phyloP scores from a whole-genome alignment of 331 rosid species.

The Stylosanthes scabra region DNA sequence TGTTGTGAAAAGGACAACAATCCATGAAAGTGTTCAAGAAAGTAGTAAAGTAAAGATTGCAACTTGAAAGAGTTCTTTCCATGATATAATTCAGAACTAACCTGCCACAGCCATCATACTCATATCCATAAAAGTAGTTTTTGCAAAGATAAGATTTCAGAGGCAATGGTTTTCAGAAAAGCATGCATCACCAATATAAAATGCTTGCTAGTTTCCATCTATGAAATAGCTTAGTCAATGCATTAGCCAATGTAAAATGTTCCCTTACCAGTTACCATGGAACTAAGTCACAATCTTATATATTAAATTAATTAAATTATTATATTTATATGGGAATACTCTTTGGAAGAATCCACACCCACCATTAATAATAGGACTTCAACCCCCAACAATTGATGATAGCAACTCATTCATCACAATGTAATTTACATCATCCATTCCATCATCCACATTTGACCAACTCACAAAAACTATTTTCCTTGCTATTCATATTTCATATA shows the following conservation, averaged over 20 bases:
- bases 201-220: not conserved
- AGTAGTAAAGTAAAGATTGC: not conserved
- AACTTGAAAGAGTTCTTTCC: not conserved
- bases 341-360: not conserved
- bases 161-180: conserved; percentile 11
- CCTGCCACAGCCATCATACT: not conserved
- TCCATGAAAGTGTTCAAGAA: not conserved
- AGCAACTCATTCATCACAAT: not conserved
- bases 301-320: not conserved
- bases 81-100: not conserved
- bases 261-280: not conserved
- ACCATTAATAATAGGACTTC: not conserved
- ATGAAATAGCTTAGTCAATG: conserved; percentile 1
- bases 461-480: not conserved
- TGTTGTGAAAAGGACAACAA: not conserved
- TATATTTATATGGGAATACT: not conserved
- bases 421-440: no score
- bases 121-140: not conserved
- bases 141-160: not conserved
- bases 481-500: no score
- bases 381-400: not conserved
- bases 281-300: not conserved
- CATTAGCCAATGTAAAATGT: not conserved
- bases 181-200: not conserved
- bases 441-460: not conserved